Base-by-base conservation (phyloP, 768 basidiomycete species). In the Gloeopeniophorella convolvens region DNA sequence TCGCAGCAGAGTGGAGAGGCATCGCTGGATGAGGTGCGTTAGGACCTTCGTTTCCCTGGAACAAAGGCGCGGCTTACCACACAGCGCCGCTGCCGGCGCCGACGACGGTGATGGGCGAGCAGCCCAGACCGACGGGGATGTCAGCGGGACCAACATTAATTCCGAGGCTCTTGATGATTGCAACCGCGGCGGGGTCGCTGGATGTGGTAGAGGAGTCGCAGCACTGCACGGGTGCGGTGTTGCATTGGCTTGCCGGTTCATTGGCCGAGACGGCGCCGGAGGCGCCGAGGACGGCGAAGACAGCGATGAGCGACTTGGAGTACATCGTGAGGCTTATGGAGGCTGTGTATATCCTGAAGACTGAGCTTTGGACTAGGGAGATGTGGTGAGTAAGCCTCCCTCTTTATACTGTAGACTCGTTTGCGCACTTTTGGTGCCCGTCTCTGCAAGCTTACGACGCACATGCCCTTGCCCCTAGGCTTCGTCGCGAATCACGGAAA, bases 31-130 rank as follows among this genome's bases (percentile, higher is more conserved):
- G 4, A 11, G 13, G 21, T 5, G 27, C 39, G 24, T 53, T 26
- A 53, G 35, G 18, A 1, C 30, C 7, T 10, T 9, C 12, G 16
- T 13, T 18, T 15, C 8, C n/a, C 28, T 21, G 31, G 41, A 5
- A 20, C 48, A 18, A 32, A 31, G 27, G 5, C 21, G 26, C 5
- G 16, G 5, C 10, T 3, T 53, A 53, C 51, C 51, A 48, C 21
- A 1, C 1, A 0, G 0, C 0, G 23, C 9, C 0, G 8, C 10
- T n/a, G n/a, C n/a, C n/a, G n/a, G n/a, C n/a, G n/a, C n/a, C n/a
- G n/a, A n/a, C n/a, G n/a, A n/a, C 8, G 3, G 37, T 2, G 4
- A 41, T 10, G 7, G 32, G 12, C 5, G 0, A 0, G 20, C 50
- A 40, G 8, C 1, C 0, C 31, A 18, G 0, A 5, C n/a, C 51